Evolutionary conservation across 495 filamentous ascomycete genomes (phyloP), one percentile per base, ranked within the genome.

Genomic region (Wilcoxina mikolae): DNA sequence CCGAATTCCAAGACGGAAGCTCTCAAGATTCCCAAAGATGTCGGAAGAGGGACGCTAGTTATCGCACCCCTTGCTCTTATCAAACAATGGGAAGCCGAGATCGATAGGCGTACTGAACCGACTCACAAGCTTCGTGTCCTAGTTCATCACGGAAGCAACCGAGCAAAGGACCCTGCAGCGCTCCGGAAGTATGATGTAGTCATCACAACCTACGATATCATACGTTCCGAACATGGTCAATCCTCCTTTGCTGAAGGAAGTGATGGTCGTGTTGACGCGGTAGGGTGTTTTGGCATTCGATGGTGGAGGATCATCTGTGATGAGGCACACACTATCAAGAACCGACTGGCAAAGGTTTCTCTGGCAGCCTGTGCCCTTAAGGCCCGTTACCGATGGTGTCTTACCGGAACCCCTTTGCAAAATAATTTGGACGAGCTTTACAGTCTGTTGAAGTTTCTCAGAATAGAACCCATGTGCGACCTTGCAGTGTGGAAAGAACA

Each of bases 371-470:
- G 78, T 66, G 82, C 83, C 2, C 70, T 98, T 23, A 73, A 80
- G 46, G 76, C 85, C 20, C 81, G 87, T 60, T 94, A 93, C 66
- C 75, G 91, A 52, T 98, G 91, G 91, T 95, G 91, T 64, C 72
- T 98, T 51, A 93, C 87, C 2, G 91, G 91, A 56, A 98, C 91
- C 4, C 91, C 91, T 0, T 82, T 98, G 78, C 91, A 98, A 62
- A 98, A 98, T 65, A 95, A 94, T 56, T 76, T 98, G n/a, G 91
- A 95, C 55, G 91, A 98, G 69, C 69, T 98, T 42, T 90, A 96
- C 57, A 91, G 85, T 60, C 67, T 98, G 53, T 87, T 98, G 60
- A 83, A 82, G 42, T 98, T 98, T 64, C 72, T 98, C 7, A 77
- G 86, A n/a, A 93, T 96, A 66, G 81, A 82, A 56, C 93, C 91